Conservation (phyloP, 257 asterid species). For the Anisodus tanguticus region DNA sequence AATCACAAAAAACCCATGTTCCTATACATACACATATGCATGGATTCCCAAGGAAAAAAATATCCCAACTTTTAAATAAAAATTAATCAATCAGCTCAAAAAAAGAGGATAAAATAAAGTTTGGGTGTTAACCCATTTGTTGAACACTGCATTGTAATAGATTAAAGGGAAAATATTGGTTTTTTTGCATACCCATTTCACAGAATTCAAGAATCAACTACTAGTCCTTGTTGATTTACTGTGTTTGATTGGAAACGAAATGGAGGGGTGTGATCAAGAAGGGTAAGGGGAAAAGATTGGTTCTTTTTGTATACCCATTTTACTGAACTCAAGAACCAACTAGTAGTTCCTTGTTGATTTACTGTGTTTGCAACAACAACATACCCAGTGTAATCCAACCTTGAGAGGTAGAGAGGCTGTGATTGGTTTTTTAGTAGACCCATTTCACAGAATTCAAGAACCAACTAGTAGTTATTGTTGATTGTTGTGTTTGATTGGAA, state of each 20-base stretch:
- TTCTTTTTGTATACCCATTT: not conserved
- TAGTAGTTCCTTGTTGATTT: not conserved
- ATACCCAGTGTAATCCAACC: too few species aligned
- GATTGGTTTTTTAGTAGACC: too few species aligned
- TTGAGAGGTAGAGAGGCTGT: too few species aligned
- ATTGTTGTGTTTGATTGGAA: too few species aligned
- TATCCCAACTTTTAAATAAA: not conserved
- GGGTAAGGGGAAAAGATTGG: too few species aligned
- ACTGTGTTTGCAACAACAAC: too few species aligned
- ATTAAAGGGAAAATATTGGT: too few species aligned
- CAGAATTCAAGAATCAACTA: not conserved
- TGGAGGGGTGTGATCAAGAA: not conserved
- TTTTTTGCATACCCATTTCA: not conserved
- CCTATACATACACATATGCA: not conserved
- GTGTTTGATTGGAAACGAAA: not conserved
- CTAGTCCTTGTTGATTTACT: not conserved
- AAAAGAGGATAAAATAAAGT: too few species aligned
- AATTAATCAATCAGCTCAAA: not conserved
- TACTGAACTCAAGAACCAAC: not conserved
- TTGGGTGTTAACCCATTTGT: too few species aligned
- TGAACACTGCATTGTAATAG: too few species aligned
- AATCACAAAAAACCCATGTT: not conserved
- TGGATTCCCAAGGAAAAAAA: not conserved
- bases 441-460: too few species aligned
- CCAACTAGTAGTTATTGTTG: too few species aligned